phyloP scores from a whole-genome alignment of 305 asterid genomes.

The Euphrasia arctica region DNA sequence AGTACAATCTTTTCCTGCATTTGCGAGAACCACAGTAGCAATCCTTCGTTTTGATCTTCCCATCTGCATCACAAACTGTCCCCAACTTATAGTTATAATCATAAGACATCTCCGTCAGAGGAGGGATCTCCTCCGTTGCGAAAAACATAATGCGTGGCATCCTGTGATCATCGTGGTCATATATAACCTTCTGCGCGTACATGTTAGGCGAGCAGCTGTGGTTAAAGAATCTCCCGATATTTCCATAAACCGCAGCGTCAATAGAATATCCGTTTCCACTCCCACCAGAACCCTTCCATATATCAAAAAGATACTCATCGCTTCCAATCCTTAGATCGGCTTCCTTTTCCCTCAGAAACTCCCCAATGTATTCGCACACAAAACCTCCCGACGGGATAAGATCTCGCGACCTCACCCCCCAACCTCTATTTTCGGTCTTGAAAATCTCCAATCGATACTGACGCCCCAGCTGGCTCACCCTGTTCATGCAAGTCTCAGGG shows the following conservation, averaged over 20 bases:
- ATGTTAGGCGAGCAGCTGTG: conserved; percentile 90
- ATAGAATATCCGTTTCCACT: conserved; percentile 47
- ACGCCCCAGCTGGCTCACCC: conserved; percentile 72
- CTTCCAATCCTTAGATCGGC: conserved; percentile 56
- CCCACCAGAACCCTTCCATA: conserved; percentile 29
- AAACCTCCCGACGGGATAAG: conserved; percentile 65
- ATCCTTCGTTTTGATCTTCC: conserved; percentile 54
- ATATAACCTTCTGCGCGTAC: conserved; percentile 65
- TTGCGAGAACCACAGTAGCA: conserved; percentile 72
- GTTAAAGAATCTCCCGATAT: conserved; percentile 78
- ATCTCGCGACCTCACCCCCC: conserved; percentile 73
- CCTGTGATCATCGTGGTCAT: conserved; percentile 61
- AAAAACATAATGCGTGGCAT: conserved; percentile 86
- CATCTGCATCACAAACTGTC: conserved; percentile 51
- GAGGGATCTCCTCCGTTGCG: conserved; percentile 61
- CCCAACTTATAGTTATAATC: conserved; percentile 56
- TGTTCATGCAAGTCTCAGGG: conserved; percentile 75
- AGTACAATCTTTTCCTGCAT: conserved; percentile 64
- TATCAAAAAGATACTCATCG: conserved; percentile 81
- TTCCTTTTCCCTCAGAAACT: conserved; percentile 66
- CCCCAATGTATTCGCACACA: conserved; percentile 81
- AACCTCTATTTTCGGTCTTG: conserved; percentile 67
- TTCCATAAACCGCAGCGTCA: conserved; percentile 66
- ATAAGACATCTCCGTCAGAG: conserved; percentile 55
- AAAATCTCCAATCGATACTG: conserved; percentile 61